These are phyloP conservation scores for Allantophomopsis lycopodina DNA, from an alignment of 2,329 filamentous ascomycete genomes.

Conservation along the genomic window DNA sequence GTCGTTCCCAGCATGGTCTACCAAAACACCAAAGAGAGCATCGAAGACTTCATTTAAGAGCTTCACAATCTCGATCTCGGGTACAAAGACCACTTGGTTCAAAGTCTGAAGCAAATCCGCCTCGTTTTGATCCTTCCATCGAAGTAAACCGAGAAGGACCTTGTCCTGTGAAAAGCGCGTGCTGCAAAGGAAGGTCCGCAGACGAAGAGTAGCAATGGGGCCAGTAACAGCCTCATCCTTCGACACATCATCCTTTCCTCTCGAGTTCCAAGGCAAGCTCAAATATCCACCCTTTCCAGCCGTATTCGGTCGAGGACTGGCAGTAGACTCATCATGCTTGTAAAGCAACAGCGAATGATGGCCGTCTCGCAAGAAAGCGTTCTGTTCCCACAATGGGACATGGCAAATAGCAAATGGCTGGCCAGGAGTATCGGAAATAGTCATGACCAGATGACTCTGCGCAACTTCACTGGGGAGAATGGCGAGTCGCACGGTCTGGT, in stretches of 20 bases:
- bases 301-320: conserved; percentile 44
- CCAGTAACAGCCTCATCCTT: conserved; percentile 65
- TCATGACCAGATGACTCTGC: conserved; percentile 77
- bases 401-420: conserved; percentile 85
- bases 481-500: conserved; percentile 71
- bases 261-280: conserved; percentile 64
- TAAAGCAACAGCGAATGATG: conserved; percentile 72
- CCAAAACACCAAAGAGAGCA: conserved; percentile 78
- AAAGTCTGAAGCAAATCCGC: conserved; percentile 62
- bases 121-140: conserved; percentile 67
- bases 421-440: conserved; percentile 72
- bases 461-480: conserved; percentile 70
- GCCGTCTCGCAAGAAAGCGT: conserved; percentile 82
- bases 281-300: conserved; percentile 77
- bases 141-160: conserved; percentile 67
- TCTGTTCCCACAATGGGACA: conserved; percentile 85
- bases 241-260: conserved; percentile 49
- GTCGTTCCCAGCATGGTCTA: conserved; percentile 81
- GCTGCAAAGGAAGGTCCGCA: conserved; percentile 84
- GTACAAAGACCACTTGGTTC: conserved; percentile 79
- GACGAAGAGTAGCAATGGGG: conserved; percentile 62
- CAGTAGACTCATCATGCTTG: conserved; percentile 83
- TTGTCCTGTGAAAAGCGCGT: conserved; percentile 91
- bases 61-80: conserved; percentile 96
- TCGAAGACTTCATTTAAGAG: conserved; percentile 81